These are phyloP conservation scores for Davidsoniella eucalypti DNA, from an alignment of 2,329 filamentous ascomycete species.

Conservation along the genomic window DNA sequence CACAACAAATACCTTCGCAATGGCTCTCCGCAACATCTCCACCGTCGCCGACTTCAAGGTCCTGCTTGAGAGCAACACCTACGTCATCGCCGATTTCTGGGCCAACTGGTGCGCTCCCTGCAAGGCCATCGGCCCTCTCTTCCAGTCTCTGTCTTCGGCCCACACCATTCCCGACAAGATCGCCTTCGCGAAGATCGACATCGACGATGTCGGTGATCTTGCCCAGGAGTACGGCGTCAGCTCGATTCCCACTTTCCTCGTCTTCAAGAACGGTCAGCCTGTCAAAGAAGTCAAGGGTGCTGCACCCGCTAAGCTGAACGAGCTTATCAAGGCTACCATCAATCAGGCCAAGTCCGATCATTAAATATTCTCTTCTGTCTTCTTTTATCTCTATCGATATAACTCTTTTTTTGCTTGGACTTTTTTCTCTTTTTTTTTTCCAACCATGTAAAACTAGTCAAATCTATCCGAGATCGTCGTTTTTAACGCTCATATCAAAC, in stretches of 20 bases:
- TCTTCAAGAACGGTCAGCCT: constrained; percentile 37
- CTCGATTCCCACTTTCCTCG: constrained; percentile 43
- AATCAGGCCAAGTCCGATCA: constrained; percentile 16
- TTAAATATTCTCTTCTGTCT: constrained; percentile 15
- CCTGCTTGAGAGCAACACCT: constrained; percentile 30
- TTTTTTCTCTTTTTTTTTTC: no score
- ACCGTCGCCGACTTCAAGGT: constrained; percentile 30
- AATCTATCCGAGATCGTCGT: no score
- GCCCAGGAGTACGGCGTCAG: constrained; percentile 33
- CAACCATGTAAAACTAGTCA: no score
- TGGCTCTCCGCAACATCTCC: constrained; percentile 13
- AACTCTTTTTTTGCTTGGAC: no score
- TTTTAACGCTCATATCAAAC: no score
- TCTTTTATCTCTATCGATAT: no score
- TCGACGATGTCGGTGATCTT: constrained; percentile 35
- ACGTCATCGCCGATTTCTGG: constrained; percentile 40
- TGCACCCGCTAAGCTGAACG: constrained; percentile 11
- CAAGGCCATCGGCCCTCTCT: constrained; percentile 41
- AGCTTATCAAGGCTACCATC: constrained; percentile 12
- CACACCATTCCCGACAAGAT: constrained; percentile 24
- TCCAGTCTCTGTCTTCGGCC: constrained; percentile 29
- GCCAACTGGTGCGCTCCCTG: constrained; percentile 46
- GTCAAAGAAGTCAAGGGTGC: constrained; percentile 14
- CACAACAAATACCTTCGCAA: neutral
- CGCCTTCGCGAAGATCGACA: constrained; percentile 43